A percentile compares a stretch with the other conserved stretches of the same genome.
Evolutionary conservation across 257 asterid genomes (phyloP).

Genomic region (Solanum peruvianum): DNA sequence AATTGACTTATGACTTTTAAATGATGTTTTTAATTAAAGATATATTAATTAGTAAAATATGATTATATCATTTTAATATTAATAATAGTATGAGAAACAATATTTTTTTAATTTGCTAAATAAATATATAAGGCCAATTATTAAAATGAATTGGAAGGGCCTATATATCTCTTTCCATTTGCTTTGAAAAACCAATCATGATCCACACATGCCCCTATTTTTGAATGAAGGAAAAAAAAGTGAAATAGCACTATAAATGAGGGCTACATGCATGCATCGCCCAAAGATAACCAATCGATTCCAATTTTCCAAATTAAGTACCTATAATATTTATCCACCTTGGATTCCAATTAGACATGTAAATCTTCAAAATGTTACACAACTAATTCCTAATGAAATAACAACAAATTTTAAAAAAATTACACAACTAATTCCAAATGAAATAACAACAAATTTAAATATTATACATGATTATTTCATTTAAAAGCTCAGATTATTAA

Average conservation of each 20-base stretch:
- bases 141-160: neutral
- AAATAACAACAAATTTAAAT: neutral
- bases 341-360: neutral
- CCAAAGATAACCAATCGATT: neutral
- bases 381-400: neutral
- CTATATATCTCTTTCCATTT: neutral
- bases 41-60: neutral
- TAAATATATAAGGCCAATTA: neutral
- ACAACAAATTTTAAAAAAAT: neutral
- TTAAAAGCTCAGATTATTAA: too few relatives aligned
- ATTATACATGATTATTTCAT: accelerated
- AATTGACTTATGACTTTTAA: neutral
- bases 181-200: neutral
- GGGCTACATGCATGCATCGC: neutral
- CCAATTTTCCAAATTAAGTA: neutral
- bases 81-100: too few relatives aligned
- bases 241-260: neutral
- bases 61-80: too few relatives aligned
- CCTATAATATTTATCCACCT: neutral
- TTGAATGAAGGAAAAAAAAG: neutral
- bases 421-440: neutral
- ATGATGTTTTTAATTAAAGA: neutral
- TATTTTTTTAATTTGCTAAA: too few relatives aligned
- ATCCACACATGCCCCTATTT: neutral
- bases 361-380: neutral